Evolutionary conservation across 208 protist species (phyloP).

Genomic region (Crithidia brevicula): DNA sequence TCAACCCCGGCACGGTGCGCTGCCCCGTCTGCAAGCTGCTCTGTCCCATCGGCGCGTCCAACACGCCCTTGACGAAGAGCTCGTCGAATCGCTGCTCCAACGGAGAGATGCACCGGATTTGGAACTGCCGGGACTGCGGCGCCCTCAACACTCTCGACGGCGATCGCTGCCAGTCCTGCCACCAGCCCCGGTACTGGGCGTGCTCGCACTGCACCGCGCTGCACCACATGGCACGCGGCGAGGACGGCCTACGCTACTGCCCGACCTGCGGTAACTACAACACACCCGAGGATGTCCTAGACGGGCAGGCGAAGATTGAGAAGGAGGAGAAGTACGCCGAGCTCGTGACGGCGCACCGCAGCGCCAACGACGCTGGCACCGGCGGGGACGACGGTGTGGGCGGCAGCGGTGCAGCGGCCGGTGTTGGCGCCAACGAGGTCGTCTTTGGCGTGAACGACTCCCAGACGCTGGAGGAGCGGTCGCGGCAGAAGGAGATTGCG

Average conservation of each 20-base stretch:
- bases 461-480: conserved; percentile 58
- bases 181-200: conserved; percentile 52
- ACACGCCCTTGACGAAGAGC: neutral
- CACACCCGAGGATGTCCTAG: conserved; percentile 70
- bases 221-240: conserved; percentile 41
- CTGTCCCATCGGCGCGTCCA: conserved; percentile 26
- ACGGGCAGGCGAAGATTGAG: conserved; percentile 53
- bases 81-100: conserved; percentile 34
- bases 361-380: conserved; percentile 3
- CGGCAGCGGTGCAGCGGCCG: neutral
- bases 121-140: conserved; percentile 62
- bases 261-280: conserved; percentile 60
- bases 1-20: conserved; percentile 34
- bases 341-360: conserved; percentile 34
- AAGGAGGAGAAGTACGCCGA: conserved; percentile 37
- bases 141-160: conserved; percentile 63
- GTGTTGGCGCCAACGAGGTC: conserved; percentile 11
- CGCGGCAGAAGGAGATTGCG: conserved; percentile 60
- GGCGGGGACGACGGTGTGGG: neutral
- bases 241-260: conserved; percentile 73
- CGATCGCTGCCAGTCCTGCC: conserved; percentile 57
- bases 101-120: conserved; percentile 60
- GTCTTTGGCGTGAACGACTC: conserved; percentile 85
- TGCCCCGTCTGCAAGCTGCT: conserved; percentile 38
- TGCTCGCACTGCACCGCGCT: conserved; percentile 68